Evolutionary conservation across 1,139 yeast species (phyloP), one percentile per base, ranked within the genome.

Genomic region (Suhomyces terraborum): DNA sequence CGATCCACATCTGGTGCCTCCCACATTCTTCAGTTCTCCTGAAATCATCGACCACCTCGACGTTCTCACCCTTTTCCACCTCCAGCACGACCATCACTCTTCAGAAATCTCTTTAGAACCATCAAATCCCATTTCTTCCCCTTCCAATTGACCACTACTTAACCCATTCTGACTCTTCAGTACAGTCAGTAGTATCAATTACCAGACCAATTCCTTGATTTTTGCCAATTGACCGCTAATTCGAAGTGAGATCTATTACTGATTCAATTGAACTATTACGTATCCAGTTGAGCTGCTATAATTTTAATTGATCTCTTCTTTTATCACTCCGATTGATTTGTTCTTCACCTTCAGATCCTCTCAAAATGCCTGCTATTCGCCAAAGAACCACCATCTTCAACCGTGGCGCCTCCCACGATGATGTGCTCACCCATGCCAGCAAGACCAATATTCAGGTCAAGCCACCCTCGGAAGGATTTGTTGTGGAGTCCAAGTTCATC

Each of bases 321-420:
- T n/a, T n/a, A n/a, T n/a, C n/a, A n/a, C n/a, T n/a, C n/a, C n/a
- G n/a, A n/a, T n/a, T n/a, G n/a, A n/a, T 12, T 24, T 12, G 16
- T 3, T 24, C 14, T 4, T 9, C 26, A 24, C 23, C 6, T n/a
- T 24, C 7, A 12, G 6, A 4, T 6, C 27, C 27, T 6, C 4
- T 4, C 3, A 24, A 3, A 12, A 30, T 30, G 32, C 20, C 32
- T 17, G 48, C 49, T 50, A 36, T 39, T 21, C 66, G 62, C 50
- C 73, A 69, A 39, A 56, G 75, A 51, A 54, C 62, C 20, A 67
- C 75, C 12, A 46, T 67, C 20, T 52, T 58, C 49, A 68, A 67
- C 46, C 67, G 64, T 4, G 34, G 50, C 9, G 50, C 53, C 2
- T 36, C 55, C 17, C 56, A 56, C 34, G 68, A 66, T 42, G 64